Evolutionary conservation across 352 stramenopile genomes (phyloP).

Genomic region (Phytophthora agathidicida): DNA sequence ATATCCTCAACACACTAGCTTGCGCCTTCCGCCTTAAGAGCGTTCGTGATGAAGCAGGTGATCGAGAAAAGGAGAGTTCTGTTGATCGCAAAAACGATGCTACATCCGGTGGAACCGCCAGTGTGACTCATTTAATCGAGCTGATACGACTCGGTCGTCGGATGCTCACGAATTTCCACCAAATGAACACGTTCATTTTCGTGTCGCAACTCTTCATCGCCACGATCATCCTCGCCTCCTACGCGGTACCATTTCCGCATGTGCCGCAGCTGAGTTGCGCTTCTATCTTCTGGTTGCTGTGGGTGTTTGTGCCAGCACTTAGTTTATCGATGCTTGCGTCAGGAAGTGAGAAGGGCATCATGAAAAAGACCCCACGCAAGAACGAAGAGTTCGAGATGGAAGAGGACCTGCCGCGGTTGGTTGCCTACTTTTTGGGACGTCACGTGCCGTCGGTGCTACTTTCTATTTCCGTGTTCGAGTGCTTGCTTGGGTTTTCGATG

Average conservation of each 20-base stretch:
- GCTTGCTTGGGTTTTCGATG: conserved; percentile 72
- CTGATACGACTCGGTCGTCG: conserved; percentile 79
- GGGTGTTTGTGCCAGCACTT: conserved; percentile 75
- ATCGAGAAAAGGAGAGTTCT: conserved; percentile 8
- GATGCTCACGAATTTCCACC: conserved; percentile 86
- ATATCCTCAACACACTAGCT: conserved; percentile 83
- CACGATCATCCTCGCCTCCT: conserved; percentile 70
- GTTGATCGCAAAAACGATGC: conserved; percentile 26
- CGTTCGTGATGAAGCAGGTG: conserved; percentile 19
- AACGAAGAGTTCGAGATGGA: conserved; percentile 74
- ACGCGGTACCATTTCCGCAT: conserved; percentile 77
- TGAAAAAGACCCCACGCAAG: conserved; percentile 88
- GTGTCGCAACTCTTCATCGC: conserved; percentile 84
- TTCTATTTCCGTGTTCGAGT: conserved; percentile 71
- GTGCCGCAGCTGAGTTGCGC: conserved; percentile 74
- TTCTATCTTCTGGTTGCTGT: conserved; percentile 87
- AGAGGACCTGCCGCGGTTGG: conserved; percentile 63
- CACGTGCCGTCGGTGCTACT: conserved; percentile 70
- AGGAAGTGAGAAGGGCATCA: conserved; percentile 69
- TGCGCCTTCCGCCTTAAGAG: conserved; percentile 77
- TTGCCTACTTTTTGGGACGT: conserved; percentile 72
- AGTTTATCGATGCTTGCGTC: conserved; percentile 83
- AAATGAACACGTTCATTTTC: conserved; percentile 87
- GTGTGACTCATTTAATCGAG: conserved; percentile 75
- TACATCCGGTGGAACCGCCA: conserved; percentile 45